Percentiles rank a stretch among this genome's conserved stretches.
Evolutionary conservation across 2,329 filamentous ascomycete species (phyloP).

Genomic region (Colletotrichum lupini): DNA sequence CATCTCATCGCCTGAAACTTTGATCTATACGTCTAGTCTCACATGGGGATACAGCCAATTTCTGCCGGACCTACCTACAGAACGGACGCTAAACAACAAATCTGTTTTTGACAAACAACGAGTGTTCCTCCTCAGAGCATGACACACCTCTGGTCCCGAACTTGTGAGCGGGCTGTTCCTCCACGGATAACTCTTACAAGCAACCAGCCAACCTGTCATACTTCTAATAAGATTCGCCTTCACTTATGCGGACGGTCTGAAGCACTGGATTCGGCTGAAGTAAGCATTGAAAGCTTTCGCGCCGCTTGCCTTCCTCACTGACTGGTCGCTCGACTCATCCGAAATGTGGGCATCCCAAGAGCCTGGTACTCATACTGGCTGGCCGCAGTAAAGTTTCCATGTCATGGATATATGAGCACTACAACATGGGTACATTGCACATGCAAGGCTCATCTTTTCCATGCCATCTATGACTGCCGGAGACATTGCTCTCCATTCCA

Average conservation of each 20-base stretch:
- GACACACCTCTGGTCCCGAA: not conserved
- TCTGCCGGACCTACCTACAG: too few species aligned
- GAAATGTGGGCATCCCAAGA: not conserved
- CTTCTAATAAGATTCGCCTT: not conserved
- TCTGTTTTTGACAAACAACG: not conserved
- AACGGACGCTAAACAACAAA: not conserved
- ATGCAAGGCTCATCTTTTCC: not conserved
- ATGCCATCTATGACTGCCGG: not conserved
- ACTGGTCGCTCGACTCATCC: not conserved
- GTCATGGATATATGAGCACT: not conserved
- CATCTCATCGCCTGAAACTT: not conserved
- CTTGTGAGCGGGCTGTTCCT: not conserved
- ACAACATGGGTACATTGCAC: not conserved
- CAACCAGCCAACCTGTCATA: not conserved
- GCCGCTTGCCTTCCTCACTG: not conserved
- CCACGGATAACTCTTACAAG: not conserved
- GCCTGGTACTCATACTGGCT: not conserved
- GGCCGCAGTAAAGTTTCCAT: not conserved
- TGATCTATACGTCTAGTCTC: not conserved
- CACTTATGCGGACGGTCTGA: not conserved
- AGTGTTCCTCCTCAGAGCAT: not conserved
- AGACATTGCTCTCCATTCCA: too few species aligned
- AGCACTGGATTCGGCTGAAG: slow-evolving; percentile 3
- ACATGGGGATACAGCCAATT: not conserved
- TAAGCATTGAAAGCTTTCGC: not conserved